Evolutionary conservation across 768 basidiomycete species (phyloP).

Genomic region (Xerocomellus amylosporus): DNA sequence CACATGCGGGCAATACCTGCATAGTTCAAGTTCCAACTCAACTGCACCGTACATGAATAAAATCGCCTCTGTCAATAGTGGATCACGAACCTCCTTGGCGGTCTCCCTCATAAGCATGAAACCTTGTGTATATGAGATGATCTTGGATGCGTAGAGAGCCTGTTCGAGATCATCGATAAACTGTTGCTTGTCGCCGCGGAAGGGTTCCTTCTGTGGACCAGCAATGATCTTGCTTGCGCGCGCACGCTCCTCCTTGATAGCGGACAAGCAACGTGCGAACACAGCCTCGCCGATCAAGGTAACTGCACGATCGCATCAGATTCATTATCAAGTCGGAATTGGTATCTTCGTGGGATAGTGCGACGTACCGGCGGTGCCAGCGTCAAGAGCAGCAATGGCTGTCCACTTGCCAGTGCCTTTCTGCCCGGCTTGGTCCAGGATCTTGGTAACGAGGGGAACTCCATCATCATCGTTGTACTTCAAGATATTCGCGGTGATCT

Average conservation of each 20-base stretch:
- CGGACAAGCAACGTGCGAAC: constrained; percentile 96
- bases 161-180: constrained; percentile 99
- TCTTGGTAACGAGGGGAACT: constrained; percentile 85
- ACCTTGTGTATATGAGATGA: constrained; percentile 99
- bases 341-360: constrained; percentile 5
- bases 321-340: constrained; percentile 7
- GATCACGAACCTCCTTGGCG: constrained; percentile 72
- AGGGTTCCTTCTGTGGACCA: constrained; percentile 88
- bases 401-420: constrained; percentile 99
- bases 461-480: constrained; percentile 97
- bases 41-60: constrained; percentile 34
- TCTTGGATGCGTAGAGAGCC: constrained; percentile 98
- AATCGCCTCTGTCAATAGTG: background rate
- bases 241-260: constrained; percentile 93
- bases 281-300: constrained; percentile 99
- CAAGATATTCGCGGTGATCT: constrained; percentile 96
- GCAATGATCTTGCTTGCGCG: constrained; percentile 89
- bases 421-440: constrained; percentile 94
- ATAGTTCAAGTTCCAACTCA: constrained; percentile 92
- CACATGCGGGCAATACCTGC: constrained; percentile 98
- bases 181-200: constrained; percentile 97
- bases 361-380: constrained; percentile 74
- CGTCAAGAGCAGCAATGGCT: constrained; percentile 92
- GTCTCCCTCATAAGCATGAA: constrained; percentile 99
- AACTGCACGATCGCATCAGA: constrained; percentile 46